Evolutionary conservation across 106 monocot genomes (phyloP), one percentile per base, ranked within the genome.

Genomic region (Dactylorhiza incarnata): DNA sequence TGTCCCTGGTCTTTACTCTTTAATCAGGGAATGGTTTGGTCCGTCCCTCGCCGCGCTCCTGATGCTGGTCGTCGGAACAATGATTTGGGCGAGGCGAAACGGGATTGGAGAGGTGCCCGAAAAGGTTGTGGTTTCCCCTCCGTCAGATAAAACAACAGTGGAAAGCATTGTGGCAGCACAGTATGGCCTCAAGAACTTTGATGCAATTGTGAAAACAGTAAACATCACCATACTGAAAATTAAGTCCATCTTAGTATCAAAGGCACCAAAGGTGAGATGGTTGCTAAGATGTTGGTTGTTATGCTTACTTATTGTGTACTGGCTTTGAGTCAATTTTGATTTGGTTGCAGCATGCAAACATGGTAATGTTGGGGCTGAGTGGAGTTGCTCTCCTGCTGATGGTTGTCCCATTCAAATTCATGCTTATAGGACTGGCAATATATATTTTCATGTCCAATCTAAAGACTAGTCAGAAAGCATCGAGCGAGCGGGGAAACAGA

Each of bases 111-210:
- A 86, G n/a, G 20, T 66, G 20, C 52, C 22, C 29, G 37, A 70
- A 0, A 92, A 88, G 68, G 74, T 95, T 12, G 50, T 88, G 22
- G 82, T 95, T 6, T 74, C 84, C 20, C 76, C 85, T 11, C 73
- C 86, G 11, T 80, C 90, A 5, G 87, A 91, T 44, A 84, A 91
- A 77, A 86, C 91, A 24, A 81, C 93, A 37, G 77, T 91, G 79
- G 89, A 97, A 72, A 93, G 79, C 74, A 74, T 94, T 53, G 89
- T 90, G 7, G 81, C 82, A 43, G 96, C 93, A 17, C 93, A 94
- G 8, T 84, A 89, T 43, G 77, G 84, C 44, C 72, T 93, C 58
- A 80, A 71, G 20, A 86, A 68, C 15, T 20, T 89, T 37, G 84
- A 83, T 48, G 77, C 70, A 54, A 11, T 76, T 71, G 81, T 93